Evolutionary conservation across 2,329 filamentous ascomycete genomes (phyloP), one percentile per base, ranked within the genome.

Genomic region (Talaromyces atroroseus): DNA sequence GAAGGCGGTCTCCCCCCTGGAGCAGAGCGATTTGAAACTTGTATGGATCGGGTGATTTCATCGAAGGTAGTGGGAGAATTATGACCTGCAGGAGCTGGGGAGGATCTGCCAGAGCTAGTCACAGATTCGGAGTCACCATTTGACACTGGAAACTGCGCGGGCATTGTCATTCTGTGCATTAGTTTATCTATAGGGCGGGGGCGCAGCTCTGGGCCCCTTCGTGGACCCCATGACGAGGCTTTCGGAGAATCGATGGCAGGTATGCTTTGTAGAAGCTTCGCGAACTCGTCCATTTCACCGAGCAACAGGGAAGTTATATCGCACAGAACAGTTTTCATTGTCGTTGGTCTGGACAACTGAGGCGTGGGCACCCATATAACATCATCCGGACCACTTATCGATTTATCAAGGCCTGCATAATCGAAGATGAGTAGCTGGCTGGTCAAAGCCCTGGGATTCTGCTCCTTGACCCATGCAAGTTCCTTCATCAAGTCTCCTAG

Each of bases 401-500:
- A 76, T 21, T 80, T 79, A 16, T 83, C 74, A 2, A 78, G 74
- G 14, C 74, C 75, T 49, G 80, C 76, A 45, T 87, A 87, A 69
- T 95, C 90, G 70, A 96, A 95, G 32, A 96, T 75, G 52, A 96
- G 73, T 12, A 94, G 79, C 58, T 87, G 87, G 64, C 94, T 89
- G 1, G 91, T 83, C 52, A 95, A 78, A 0, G 87, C 87, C 65
- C 87, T 88, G 20, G 88, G 84, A 67, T 90, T 91, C 60, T 81
- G 80, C 68, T 91, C 87, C 65, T 83, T 82, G 59, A 94, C 71
- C 57, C 83, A 81, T 66, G 89, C 82, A 32, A 95, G 76, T 65
- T 90, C 87, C 66, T 87, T 82, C 58, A 71, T 65, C 38, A 81
- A 65, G 29, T 73, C 66, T 34, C 71, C 65, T 14, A 75, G 63